These are phyloP conservation scores for Iris macrosiphon DNA, from an alignment of 106 monocot species.

Conservation along the genomic window DNA sequence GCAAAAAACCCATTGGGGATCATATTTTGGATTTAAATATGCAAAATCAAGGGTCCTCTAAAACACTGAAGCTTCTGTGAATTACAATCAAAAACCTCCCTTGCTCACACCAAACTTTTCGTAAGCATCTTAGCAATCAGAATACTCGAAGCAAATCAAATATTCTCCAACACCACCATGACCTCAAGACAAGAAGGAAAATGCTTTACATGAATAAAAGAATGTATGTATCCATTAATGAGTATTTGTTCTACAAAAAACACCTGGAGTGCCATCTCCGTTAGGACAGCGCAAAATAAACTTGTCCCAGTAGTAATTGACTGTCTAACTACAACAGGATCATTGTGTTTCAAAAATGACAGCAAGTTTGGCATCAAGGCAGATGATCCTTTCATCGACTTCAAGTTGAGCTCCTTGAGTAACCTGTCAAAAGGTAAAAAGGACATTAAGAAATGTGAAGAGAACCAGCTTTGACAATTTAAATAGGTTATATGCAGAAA, in stretches of 20 bases:
- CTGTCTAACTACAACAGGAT: constrained; percentile 69
- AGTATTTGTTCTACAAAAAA: constrained; percentile 56
- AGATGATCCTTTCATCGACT: constrained; percentile 42
- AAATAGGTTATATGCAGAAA: too few species aligned
- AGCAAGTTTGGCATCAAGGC: constrained; percentile 71
- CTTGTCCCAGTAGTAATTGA: constrained; percentile 78
- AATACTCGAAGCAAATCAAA: constrained; percentile 1
- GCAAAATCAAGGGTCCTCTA: neutral
- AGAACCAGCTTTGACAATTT: too few species aligned
- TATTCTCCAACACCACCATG: constrained; percentile 4
- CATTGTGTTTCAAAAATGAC: constrained; percentile 66
- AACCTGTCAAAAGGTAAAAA: constrained; percentile 46
- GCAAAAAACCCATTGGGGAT: neutral
- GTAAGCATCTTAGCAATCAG: neutral
- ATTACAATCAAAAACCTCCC: neutral
- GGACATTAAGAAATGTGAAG: too few species aligned
- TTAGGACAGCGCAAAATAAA: constrained; percentile 84
- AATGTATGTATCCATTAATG: constrained; percentile 22
- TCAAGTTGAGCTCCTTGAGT: constrained; percentile 52
- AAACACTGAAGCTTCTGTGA: neutral
- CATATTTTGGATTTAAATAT: neutral
- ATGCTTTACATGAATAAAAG: constrained; percentile 17
- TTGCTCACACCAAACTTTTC: constrained; percentile 1
- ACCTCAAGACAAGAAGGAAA: constrained; percentile 10
- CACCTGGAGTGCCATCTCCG: constrained; percentile 97